These are phyloP conservation scores for Candida wancherniae DNA, from an alignment of 805 yeast species.

Conservation along the genomic window DNA sequence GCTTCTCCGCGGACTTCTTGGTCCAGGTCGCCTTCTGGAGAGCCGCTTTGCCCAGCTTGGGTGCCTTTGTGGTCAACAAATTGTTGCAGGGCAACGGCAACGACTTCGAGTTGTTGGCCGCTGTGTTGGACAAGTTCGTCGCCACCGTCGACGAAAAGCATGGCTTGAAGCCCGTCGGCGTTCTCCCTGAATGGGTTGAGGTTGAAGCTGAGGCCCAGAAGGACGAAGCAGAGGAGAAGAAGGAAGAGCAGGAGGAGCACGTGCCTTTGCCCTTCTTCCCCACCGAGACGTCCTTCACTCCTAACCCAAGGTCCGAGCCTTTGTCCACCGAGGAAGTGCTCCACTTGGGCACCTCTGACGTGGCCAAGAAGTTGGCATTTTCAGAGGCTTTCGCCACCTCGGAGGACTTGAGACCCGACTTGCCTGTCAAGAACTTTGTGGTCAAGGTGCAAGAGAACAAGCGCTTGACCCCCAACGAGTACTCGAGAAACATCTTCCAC, in stretches of 20 bases:
- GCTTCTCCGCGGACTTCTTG: constrained; percentile 68
- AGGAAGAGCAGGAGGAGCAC: constrained; percentile 20
- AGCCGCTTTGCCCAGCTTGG: constrained; percentile 55
- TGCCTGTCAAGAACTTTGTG: constrained; percentile 76
- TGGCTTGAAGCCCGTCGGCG: constrained; percentile 34
- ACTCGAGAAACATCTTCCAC: constrained; percentile 93
- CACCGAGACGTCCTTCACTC: constrained; percentile 58
- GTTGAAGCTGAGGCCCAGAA: constrained; percentile 21
- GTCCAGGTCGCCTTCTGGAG: constrained; percentile 80
- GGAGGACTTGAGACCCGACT: constrained; percentile 77
- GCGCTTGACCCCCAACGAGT: constrained; percentile 84
- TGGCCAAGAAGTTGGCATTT: constrained; percentile 72
- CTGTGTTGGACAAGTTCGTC: constrained; percentile 62
- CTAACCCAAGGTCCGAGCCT: constrained; percentile 49
- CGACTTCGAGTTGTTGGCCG: constrained; percentile 73
- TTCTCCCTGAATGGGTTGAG: constrained; percentile 30
- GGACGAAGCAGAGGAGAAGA: constrained; percentile 16
- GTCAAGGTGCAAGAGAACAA: constrained; percentile 89
- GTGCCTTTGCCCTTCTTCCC: constrained; percentile 46
- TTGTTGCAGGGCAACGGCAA: constrained; percentile 77
- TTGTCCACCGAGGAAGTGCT: constrained; percentile 32
- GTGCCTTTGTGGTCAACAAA: constrained; percentile 66
- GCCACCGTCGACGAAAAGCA: constrained; percentile 49
- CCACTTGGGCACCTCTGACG: constrained; percentile 36
- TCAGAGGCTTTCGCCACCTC: constrained; percentile 66